Percentiles rank a stretch among this genome's conserved stretches.
phyloP scores from a whole-genome alignment of 805 yeast species.

The Metschnikowia chrysomelidarum region DNA sequence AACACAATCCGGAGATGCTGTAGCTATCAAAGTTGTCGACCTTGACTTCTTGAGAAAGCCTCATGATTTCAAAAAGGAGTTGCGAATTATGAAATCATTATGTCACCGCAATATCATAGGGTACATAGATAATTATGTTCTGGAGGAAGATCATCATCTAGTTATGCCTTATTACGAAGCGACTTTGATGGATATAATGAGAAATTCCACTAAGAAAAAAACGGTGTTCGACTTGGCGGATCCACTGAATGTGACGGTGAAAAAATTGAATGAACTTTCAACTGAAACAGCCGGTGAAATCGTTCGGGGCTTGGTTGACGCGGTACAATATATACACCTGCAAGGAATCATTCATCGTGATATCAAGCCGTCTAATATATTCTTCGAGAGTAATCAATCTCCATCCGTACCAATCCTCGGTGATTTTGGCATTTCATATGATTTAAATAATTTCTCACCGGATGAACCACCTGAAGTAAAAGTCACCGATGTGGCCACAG shows the following conservation, averaged over 20 bases:
- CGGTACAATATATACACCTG: constrained; percentile 29
- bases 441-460: constrained; percentile 14
- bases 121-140: constrained; percentile 21
- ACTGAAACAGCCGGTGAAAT: constrained; percentile 14
- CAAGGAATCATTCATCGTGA: constrained; percentile 41
- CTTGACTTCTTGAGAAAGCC: constrained; percentile 35
- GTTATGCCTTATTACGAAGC: constrained; percentile 32
- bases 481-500: constrained; percentile 62
- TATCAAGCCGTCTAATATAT: constrained; percentile 38
- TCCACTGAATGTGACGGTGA: constrained; percentile 17
- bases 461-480: constrained; percentile 43
- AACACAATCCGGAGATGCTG: constrained; percentile 12
- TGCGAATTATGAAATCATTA: constrained; percentile 25
- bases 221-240: constrained; percentile 26
- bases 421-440: constrained; percentile 62
- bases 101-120: constrained; percentile 15
- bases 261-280: constrained; percentile 16
- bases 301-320: constrained; percentile 21
- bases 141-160: constrained; percentile 32
- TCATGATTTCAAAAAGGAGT: constrained; percentile 34
- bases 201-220: constrained; percentile 20
- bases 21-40: constrained; percentile 41
- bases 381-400: constrained; percentile 22
- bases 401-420: constrained; percentile 39
- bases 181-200: constrained; percentile 27